Conservation (phyloP, 2,329 filamentous ascomycete species). For the Trichoderma atrobrunneum region DNA sequence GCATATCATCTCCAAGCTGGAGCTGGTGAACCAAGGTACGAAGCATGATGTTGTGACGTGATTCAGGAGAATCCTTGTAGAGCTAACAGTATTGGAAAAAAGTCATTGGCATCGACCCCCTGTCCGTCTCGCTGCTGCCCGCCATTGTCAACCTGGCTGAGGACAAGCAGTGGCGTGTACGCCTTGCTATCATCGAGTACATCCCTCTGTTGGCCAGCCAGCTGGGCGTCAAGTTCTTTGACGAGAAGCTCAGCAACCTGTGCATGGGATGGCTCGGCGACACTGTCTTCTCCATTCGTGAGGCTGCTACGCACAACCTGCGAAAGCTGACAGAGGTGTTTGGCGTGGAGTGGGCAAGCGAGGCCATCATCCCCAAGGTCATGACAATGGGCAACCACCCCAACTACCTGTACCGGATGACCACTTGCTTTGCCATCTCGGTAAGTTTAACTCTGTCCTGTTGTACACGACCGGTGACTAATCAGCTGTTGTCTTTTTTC, state of each 20-base stretch:
- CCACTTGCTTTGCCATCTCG: conserved; percentile 98
- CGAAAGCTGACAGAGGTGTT: conserved; percentile 99
- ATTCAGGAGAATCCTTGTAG: not conserved
- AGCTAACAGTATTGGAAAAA: conserved; percentile 16
- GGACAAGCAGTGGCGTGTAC: conserved; percentile 98
- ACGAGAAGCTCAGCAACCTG: conserved; percentile 90
- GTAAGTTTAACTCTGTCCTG: conserved; percentile 55
- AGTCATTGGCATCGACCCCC: conserved; percentile 97
- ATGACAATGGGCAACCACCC: conserved; percentile 97
- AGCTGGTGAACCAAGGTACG: conserved; percentile 91
- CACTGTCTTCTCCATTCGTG: conserved; percentile 96
- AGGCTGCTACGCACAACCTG: conserved; percentile 94
- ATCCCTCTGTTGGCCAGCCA: conserved; percentile 95
- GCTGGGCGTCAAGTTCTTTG: conserved; percentile 94
- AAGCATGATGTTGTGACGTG: too few relatives aligned
- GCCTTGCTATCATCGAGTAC: conserved; percentile 98
- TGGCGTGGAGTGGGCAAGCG: conserved; percentile 94
- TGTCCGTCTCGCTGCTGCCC: conserved; percentile 93
- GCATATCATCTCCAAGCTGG: conserved; percentile 99
- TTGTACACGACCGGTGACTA: not conserved
- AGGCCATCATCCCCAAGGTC: conserved; percentile 97
- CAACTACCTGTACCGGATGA: conserved; percentile 99
- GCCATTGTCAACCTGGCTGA: conserved; percentile 97
- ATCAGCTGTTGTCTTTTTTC: not conserved
- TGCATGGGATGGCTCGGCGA: conserved; percentile 99